Evolutionary conservation across 129 eudicot species (phyloP).

Genomic region (Saposhnikovia divaricata): DNA sequence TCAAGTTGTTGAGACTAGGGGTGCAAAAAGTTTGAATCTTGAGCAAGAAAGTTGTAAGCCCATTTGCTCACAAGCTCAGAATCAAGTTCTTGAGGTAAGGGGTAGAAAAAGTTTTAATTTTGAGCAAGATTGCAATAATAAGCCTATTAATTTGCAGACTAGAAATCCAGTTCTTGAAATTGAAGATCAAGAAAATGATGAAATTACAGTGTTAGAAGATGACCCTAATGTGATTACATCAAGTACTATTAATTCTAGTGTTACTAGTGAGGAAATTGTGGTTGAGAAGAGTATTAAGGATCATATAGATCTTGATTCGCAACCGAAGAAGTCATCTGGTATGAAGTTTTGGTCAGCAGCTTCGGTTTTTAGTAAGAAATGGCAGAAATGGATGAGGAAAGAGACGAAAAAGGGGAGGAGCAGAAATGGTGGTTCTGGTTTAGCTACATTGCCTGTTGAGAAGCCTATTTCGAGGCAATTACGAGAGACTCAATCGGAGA

Average conservation of each 20-base stretch:
- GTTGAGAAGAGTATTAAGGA: conserved; percentile 65
- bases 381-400: conserved; percentile 78
- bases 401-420: conserved; percentile 52
- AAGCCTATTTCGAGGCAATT: conserved; percentile 49
- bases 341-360: conserved; percentile 81
- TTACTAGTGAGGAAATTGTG: conserved; percentile 20
- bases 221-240: not conserved
- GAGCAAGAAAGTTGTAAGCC: not conserved
- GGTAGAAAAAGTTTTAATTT: not conserved
- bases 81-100: not conserved
- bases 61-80: not conserved
- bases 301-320: conserved; percentile 64
- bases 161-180: conserved; percentile 24
- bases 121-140: not conserved
- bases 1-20: not conserved
- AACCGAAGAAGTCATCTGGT: conserved; percentile 42
- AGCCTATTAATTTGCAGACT: conserved; percentile 20
- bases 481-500: conserved; percentile 80
- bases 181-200: conserved; percentile 24
- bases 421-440: conserved; percentile 21
- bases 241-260: not conserved
- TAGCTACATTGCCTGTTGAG: conserved; percentile 50
- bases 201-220: conserved; percentile 26
- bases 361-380: conserved; percentile 74
- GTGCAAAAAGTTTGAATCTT: not conserved